Base-by-base conservation (phyloP, 2,329 filamentous ascomycete genomes). In the Talaromyces sp. region DNA sequence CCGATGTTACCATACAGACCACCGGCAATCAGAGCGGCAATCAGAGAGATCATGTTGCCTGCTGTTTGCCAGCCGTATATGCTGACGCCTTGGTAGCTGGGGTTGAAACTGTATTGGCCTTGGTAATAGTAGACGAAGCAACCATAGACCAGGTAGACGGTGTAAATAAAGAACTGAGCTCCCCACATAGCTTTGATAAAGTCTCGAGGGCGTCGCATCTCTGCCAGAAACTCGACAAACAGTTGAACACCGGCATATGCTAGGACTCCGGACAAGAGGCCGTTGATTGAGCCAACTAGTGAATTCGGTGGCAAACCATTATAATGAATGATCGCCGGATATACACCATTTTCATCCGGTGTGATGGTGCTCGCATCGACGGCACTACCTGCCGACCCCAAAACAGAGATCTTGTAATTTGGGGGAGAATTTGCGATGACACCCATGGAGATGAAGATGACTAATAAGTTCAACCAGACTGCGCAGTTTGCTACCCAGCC, bases 161-260 rank as follows among this genome's bases (percentile, higher is more conserved):
- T 59, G 68, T 79, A 82, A 66, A 82, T 82, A 71, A 83, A 81
- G 56, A 76, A 70, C 50, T 82, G 73, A 2, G 80, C 80, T 42
- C 72, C 71, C 64, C 79, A 69, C 60, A 82, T 69, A 9, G 73
- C 78, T 63, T 82, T 82, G 75, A 78, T 79, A 68, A 83, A 82
- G 64, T 83, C 80, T 61, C 71, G 74, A 9, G 81, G 80, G 16
- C 77, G 74, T 31, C 76, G 73, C 81, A 83, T 82, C 65, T 83
- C 81, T 11, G 84, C 79, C 73, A 87, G 78, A 66, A 87, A 82
- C 60, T 85, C 83, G 33, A 80, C 78, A 69, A 86, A 87, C 7
- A 87, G 73, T 70, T 83, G 81, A 2, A 82, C 82, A 3, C 85
- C 84, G n/a, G 83, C 83, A 65, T 86, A 87, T 0, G 83, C 80